Percentiles rank a stretch among this genome's conserved stretches.
Conservation (phyloP, 805 yeast species). For the Starmerella davenportii region DNA sequence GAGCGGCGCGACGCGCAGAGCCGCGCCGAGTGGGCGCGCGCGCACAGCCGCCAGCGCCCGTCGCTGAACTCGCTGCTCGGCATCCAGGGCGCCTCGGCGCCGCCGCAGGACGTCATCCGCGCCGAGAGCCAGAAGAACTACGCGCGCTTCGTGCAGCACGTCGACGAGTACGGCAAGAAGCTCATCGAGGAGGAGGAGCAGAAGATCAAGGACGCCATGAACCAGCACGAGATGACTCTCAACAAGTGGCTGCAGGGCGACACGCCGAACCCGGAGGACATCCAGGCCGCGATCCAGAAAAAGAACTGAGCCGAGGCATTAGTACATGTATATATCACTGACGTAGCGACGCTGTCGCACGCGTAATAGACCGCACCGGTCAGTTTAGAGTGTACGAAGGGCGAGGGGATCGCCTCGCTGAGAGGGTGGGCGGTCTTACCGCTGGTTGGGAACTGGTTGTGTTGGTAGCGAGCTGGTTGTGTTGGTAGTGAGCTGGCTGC, state of each 20-base stretch:
- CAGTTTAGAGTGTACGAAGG: too few species aligned
- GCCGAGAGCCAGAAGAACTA: constrained; percentile 86
- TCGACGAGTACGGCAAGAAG: constrained; percentile 59
- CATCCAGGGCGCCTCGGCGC: constrained; percentile 35
- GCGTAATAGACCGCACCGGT: too few species aligned
- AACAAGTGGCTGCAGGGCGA: constrained; percentile 71
- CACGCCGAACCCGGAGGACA: constrained; percentile 21
- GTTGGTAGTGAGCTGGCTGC: too few species aligned
- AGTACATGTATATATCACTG: too few species aligned
- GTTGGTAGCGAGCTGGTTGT: too few species aligned
- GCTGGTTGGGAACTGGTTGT: too few species aligned
- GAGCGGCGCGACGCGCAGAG: constrained; percentile 56
- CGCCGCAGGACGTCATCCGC: constrained; percentile 77
- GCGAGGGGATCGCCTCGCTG: too few species aligned
- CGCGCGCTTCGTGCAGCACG: constrained; percentile 58
- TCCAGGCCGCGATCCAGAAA: background rate
- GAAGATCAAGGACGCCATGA: constrained; percentile 51
- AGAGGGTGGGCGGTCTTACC: too few species aligned
- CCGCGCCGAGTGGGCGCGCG: constrained; percentile 36
- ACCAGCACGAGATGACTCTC: constrained; percentile 65
- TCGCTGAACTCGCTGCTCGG: constrained; percentile 48
- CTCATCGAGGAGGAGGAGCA: constrained; percentile 33
- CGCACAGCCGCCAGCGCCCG: constrained; percentile 19
- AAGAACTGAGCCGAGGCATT: too few species aligned
- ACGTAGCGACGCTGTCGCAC: too few species aligned